phyloP scores from a whole-genome alignment of 495 filamentous ascomycete genomes.

The Penicillium goetzii region DNA sequence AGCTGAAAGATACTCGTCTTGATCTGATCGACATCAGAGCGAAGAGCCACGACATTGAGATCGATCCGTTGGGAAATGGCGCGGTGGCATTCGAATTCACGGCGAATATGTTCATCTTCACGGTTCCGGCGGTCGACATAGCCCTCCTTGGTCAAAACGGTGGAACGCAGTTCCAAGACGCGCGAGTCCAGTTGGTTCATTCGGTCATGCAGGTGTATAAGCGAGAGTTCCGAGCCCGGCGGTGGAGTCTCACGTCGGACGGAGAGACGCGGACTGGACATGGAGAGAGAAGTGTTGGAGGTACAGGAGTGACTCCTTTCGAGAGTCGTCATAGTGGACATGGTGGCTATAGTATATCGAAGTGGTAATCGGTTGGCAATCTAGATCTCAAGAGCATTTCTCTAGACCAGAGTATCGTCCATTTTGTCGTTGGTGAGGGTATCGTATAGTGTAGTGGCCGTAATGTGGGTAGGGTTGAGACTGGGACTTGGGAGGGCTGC shows the following conservation, averaged over 20 bases:
- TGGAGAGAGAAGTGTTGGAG: constrained; percentile 45
- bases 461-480: neutral
- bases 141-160: constrained; percentile 43
- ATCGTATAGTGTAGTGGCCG: neutral
- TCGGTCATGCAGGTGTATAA: constrained; percentile 43
- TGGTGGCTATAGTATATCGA: constrained; percentile 12
- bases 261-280: constrained; percentile 45
- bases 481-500: neutral
- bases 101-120: constrained; percentile 47
- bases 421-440: constrained; percentile 19
- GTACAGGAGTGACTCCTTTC: constrained; percentile 48
- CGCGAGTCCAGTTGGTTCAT: constrained; percentile 45
- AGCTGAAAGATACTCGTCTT: constrained; percentile 43
- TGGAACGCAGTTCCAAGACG: constrained; percentile 43
- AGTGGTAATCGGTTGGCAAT: neutral
- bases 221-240: constrained; percentile 39
- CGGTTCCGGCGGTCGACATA: constrained; percentile 49
- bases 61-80: constrained; percentile 45
- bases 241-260: constrained; percentile 41
- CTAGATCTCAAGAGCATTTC: constrained; percentile 12
- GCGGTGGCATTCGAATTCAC: constrained; percentile 44
- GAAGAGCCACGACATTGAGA: constrained; percentile 43
- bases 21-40: constrained; percentile 44
- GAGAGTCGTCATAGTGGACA: constrained; percentile 44
- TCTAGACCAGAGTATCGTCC: constrained; percentile 24